Percentiles rank a stretch among this genome's conserved stretches.
Conservation (phyloP, 2,329 filamentous ascomycete species). For the Tetracladium maxilliforme region DNA sequence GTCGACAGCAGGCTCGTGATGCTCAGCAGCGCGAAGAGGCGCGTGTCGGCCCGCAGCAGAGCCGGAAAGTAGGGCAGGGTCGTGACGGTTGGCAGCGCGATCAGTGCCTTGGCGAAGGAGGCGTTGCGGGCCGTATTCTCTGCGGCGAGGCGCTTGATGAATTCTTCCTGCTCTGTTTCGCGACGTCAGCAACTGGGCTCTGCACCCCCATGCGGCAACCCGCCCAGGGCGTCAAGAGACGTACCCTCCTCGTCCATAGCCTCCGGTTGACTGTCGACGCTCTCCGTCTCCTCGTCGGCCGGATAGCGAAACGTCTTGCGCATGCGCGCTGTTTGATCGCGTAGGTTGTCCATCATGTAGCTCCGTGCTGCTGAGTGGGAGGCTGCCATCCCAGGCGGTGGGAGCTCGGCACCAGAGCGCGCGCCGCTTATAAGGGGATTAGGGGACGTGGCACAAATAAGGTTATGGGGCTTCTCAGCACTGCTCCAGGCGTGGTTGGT, state of each 20-base stretch:
- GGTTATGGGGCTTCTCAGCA: too few species aligned
- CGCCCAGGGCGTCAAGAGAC: too few species aligned
- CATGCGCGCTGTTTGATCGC: slow-evolving; percentile 48
- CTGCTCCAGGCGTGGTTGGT: too few species aligned
- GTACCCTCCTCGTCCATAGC: slow-evolving; percentile 65
- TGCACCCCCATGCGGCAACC: too few species aligned
- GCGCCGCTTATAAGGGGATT: too few species aligned
- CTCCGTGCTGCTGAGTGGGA: too few species aligned
- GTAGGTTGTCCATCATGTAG: too few species aligned
- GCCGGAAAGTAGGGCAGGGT: slow-evolving; percentile 37
- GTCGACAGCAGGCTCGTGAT: slow-evolving; percentile 50
- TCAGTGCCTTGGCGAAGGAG: slow-evolving; percentile 41
- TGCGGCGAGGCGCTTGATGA: slow-evolving; percentile 38
- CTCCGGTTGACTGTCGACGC: slow-evolving; percentile 36
- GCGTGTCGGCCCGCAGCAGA: slow-evolving; percentile 21
- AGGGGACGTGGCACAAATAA: too few species aligned
- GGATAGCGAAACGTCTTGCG: slow-evolving; percentile 70
- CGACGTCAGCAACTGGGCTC: too few species aligned
- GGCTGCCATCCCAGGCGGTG: too few species aligned
- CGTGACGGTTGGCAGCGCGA: slow-evolving; percentile 42
- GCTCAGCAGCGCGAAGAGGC: slow-evolving; percentile 31
- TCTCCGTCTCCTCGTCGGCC: slow-evolving; percentile 36
- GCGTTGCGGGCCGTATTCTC: slow-evolving; percentile 43
- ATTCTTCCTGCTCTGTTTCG: slow-evolving; percentile 49
- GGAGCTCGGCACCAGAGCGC: too few species aligned